Evolutionary conservation across 208 protist genomes (phyloP), one percentile per base, ranked within the genome.

Genomic region (Trypanosoma cruzi): DNA sequence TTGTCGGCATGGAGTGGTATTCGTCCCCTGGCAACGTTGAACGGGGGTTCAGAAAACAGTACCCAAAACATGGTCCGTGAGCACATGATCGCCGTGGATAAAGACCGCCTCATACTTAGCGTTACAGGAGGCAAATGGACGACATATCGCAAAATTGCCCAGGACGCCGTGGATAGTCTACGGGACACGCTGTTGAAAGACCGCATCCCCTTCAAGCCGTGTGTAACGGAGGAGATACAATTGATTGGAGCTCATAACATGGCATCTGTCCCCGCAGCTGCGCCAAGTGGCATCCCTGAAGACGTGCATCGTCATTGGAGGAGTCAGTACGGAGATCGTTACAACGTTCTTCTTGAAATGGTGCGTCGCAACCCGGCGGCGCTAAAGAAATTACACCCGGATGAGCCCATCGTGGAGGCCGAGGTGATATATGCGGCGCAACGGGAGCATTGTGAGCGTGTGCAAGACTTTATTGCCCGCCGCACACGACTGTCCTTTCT

Each of bases 111-210:
- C 44, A 85, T 98, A 40, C 40, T 99, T 13, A 93, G 86, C 63
- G 86, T 99, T 28, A 85, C 85, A 7, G 97, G 97, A 26, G 96
- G 97, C 44, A 99, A 99, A 82, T 99, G 97, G 96, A 99, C 97
- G 50, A 98, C 96, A 34, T 99, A 98, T 82, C 93, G 97, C 64
- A 85, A 89, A 68, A 99, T 99, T 77, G 87, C 93, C 16, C 83
- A 98, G 82, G 89, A 98, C 68, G 81, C 86, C 3, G 84, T 98
- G 24, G 85, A 97, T 76, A 65, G 76, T 20, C 75, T 91, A 2
- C 62, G 76, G 22, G 72, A 65, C 48, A 84, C 80, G 6, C 36
- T 94, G 22, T 71, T 92, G 62, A 73, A 83, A 48, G 77, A 55
- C 20, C 71, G 68, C 11, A 81, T 55, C 8, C 42, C 67, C 22